Evolutionary conservation across 2,329 filamentous ascomycete species (phyloP), one percentile per base, ranked within the genome.

Genomic region (Beauveria caledonica): DNA sequence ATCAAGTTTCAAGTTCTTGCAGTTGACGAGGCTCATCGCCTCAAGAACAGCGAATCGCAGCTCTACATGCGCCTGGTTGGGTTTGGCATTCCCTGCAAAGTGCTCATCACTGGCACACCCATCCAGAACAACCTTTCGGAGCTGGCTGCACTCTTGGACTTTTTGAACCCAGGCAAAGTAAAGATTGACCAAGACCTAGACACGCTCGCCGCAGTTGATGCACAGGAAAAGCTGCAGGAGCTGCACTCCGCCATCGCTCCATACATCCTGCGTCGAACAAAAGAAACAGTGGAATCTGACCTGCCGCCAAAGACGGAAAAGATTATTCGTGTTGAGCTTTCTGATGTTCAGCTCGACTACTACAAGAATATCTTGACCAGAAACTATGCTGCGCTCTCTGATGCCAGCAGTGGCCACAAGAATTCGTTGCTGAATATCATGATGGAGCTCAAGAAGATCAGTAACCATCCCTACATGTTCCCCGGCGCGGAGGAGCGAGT

Each of bases 381-480:
- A 68, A 99, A 99, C 71, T 99, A 99, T 69, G 86, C 92, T 33
- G 94, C 93, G 3, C 81, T 99, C 36, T 96, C 95, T 67, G 90
- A 96, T 69, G 93, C 92, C 50, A 87, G 88, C 49, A 90, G 86
- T 63, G 94, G 93, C 6, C 90, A 95, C 72, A 97, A 96, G 74
- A 93, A 96, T 66, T 97, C 93, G 0, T 77, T 99, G 15, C 78
- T 99, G 64, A 99, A 99, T 74, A 94, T 99, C 72, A 97, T 99
- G 85, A 99, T 99, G 94, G 94, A 99, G 73, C 75, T 99, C 69
- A 99, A 99, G 79, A 99, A 99, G 75, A 92, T 94, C 71, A 97
- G 93, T 76, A 99, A 99, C 69, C 94, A 99, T 70, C 93, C 94
- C 1, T 96, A 97, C 76, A 95, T 99, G 87, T 97, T 99, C 67